phyloP scores from a whole-genome alignment of 2,329 filamentous ascomycete species.

The Ilyonectria destructans region DNA sequence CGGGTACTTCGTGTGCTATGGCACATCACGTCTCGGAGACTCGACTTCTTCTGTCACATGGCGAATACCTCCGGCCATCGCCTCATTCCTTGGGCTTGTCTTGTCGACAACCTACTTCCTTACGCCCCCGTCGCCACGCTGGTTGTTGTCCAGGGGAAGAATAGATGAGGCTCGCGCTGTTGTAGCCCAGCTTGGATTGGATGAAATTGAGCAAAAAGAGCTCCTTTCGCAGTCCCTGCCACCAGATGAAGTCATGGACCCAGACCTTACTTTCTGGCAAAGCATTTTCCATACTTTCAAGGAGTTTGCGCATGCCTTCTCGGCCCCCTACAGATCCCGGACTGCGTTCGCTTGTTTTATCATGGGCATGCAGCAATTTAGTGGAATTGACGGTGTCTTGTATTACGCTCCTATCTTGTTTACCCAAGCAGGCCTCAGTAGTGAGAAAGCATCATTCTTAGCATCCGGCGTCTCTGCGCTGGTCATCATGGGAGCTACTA shows the following conservation, averaged over 20 bases:
- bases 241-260: conserved; percentile 41
- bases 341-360: conserved; percentile 71
- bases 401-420: conserved; percentile 76
- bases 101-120: conserved; percentile 55
- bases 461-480: conserved; percentile 74
- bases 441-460: conserved; percentile 68
- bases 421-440: conserved; percentile 70
- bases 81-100: conserved; percentile 52
- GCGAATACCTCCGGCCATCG: conserved; percentile 67
- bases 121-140: conserved; percentile 69
- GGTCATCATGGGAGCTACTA: conserved; percentile 68
- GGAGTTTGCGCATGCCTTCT: conserved; percentile 55
- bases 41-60: conserved; percentile 65
- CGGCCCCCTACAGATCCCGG: conserved; percentile 58
- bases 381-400: conserved; percentile 74
- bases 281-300: conserved; percentile 49
- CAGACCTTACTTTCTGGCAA: conserved; percentile 50
- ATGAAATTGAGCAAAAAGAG: conserved; percentile 62
- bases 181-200: conserved; percentile 60
- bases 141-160: conserved; percentile 64
- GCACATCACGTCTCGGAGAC: conserved; percentile 60
- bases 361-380: conserved; percentile 73
- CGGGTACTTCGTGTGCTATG: conserved; percentile 76
- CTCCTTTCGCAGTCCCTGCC: conserved; percentile 43
- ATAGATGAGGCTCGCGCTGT: conserved; percentile 61